A percentile compares a stretch with the other conserved stretches of the same genome.
Conservation (phyloP, 345 rosid genomes). For the Anastatica hierochuntica region DNA sequence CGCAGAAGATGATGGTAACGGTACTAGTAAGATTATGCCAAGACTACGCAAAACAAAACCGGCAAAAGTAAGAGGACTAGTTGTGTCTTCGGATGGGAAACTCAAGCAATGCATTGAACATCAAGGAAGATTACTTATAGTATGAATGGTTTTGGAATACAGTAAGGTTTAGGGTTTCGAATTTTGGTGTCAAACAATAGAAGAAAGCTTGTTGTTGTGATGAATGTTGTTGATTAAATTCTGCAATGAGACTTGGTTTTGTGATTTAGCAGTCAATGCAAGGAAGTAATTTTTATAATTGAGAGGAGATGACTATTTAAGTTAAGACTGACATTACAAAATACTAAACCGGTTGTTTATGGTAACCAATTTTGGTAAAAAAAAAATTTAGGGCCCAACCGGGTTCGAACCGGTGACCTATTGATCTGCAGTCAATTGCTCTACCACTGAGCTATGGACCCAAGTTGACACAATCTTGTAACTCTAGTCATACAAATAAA, state of each 20-base stretch:
- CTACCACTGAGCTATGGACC: conserved; percentile 79
- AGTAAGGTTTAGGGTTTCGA: neutral
- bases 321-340: too few relatives aligned
- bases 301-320: too few relatives aligned
- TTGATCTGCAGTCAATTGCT: conserved; percentile 78
- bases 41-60: conserved; percentile 9
- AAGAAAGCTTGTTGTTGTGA: neutral
- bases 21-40: neutral
- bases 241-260: neutral
- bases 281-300: too few relatives aligned
- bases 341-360: too few relatives aligned
- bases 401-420: conserved; percentile 55
- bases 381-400: conserved; percentile 43
- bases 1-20: neutral
- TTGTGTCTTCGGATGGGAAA: conserved; percentile 28
- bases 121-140: conserved; percentile 22
- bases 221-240: neutral
- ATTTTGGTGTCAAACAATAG: neutral
- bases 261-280: too few relatives aligned
- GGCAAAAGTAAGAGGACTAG: conserved; percentile 19
- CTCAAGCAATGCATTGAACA: conserved; percentile 28
- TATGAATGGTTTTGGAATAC: conserved; percentile 4
- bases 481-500: too few relatives aligned
- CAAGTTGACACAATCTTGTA: too few relatives aligned
- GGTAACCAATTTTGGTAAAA: too few relatives aligned